Conservation (phyloP, 2,329 filamentous ascomycete genomes). For the Cytospora paraplurivora region DNA sequence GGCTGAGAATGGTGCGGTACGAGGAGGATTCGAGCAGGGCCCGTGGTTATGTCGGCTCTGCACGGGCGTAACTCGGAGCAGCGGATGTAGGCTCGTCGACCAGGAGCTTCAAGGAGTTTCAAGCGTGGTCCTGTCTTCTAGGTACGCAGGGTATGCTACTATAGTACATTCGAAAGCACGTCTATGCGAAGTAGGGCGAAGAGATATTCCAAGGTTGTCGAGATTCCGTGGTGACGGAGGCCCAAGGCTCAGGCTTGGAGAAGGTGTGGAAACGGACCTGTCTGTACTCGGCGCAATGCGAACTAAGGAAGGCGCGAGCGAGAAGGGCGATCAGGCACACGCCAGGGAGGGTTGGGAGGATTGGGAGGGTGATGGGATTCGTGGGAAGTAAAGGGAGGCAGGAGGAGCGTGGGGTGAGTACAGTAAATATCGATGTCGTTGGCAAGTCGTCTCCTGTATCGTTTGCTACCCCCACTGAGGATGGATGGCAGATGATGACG, state of each 20-base stretch:
- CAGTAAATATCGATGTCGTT: conserved; percentile 20
- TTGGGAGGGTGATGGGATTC: not conserved
- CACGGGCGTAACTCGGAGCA: conserved; percentile 18
- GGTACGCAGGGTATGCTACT: not conserved
- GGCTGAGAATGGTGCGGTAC: no score
- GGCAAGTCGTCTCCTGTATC: conserved; percentile 10
- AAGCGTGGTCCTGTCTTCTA: not conserved
- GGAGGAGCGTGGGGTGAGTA: conserved; percentile 11
- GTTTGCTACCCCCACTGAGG: conserved; percentile 10
- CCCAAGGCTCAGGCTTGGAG: not conserved
- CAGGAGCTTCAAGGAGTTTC: conserved; percentile 8
- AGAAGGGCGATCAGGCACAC: not conserved
- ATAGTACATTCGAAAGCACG: not conserved
- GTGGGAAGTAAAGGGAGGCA: not conserved
- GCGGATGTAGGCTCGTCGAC: conserved; percentile 9
- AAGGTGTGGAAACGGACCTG: not conserved
- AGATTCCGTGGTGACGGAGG: not conserved
- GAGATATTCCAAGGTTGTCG: not conserved
- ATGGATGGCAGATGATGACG: conserved; percentile 11
- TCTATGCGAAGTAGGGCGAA: conserved; percentile 2
- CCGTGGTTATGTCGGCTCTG: conserved; percentile 20
- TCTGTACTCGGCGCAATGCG: not conserved
- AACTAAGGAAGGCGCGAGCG: not conserved
- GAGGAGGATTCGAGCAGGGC: conserved; percentile 6
- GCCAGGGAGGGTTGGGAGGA: not conserved